A percentile compares a stretch with the other conserved stretches of the same genome.
Evolutionary conservation across 108 stramenopile genomes (phyloP).

Genomic region (Pseudonitzschia multistriata): DNA sequence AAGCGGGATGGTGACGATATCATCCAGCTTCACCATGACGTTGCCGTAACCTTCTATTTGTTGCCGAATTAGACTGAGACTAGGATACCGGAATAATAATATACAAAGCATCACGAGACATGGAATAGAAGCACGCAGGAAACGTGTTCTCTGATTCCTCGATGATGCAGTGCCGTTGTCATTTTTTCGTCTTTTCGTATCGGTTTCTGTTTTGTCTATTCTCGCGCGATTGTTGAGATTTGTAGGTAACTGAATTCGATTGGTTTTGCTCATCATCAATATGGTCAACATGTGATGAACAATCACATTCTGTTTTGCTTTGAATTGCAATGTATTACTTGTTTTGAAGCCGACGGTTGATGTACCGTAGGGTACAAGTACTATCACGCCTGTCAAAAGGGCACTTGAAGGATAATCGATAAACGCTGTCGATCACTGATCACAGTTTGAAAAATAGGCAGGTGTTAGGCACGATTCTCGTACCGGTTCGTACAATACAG

Average conservation of each 20-base stretch:
- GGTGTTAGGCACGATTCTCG: too few relatives aligned
- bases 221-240: not conserved
- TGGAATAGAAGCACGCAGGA: not conserved
- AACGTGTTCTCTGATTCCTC: not conserved
- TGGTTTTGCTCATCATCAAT: not conserved
- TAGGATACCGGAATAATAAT: conserved; percentile 1
- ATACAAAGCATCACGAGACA: not conserved
- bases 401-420: too few relatives aligned
- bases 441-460: too few relatives aligned
- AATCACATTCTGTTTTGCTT: not conserved
- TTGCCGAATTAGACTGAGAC: conserved; percentile 1
- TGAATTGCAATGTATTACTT: too few relatives aligned
- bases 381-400: too few relatives aligned
- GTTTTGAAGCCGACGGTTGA: too few relatives aligned
- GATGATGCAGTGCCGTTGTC: conserved; percentile 2
- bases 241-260: not conserved
- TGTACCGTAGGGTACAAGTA: too few relatives aligned
- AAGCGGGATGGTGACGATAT: conserved; percentile 23
- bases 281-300: not conserved
- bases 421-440: too few relatives aligned
- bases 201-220: not conserved
- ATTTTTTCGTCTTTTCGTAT: not conserved
- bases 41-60: conserved; percentile 2
- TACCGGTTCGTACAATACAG: too few relatives aligned
- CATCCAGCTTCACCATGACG: conserved; percentile 16